Conservation (phyloP, 2,329 filamentous ascomycete genomes). For the Pseudogymnoascus sp. region DNA sequence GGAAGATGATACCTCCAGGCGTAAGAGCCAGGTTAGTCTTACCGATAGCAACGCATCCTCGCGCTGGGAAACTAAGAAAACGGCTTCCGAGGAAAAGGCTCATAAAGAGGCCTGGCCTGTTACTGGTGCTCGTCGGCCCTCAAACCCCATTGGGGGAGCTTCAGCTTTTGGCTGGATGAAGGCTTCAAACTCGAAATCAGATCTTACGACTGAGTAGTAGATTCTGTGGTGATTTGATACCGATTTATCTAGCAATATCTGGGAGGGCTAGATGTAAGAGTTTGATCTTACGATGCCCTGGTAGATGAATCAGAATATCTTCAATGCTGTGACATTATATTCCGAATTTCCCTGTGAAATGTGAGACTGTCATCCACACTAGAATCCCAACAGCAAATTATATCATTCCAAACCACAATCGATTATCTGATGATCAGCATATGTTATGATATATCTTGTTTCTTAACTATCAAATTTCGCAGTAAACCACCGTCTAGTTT, state of each 20-base stretch:
- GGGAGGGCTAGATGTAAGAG: background rate
- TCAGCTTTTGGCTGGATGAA: constrained; percentile 94
- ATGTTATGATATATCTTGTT: background rate
- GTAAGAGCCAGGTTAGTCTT: constrained; percentile 43
- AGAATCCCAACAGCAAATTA: background rate
- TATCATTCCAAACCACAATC: background rate
- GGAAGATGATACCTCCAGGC: constrained; percentile 37
- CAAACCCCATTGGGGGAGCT: constrained; percentile 84
- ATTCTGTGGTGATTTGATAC: background rate
- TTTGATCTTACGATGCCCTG: background rate
- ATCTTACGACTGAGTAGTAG: constrained; percentile 14
- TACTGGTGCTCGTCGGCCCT: constrained; percentile 41
- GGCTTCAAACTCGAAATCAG: constrained; percentile 37
- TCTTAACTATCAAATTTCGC: background rate
- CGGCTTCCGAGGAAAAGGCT: constrained; percentile 30
- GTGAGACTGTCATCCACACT: background rate
- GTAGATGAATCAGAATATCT: background rate
- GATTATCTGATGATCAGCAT: background rate
- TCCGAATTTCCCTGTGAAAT: background rate
- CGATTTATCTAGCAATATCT: background rate
- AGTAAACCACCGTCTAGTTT: background rate
- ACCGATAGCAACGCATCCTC: constrained; percentile 22
- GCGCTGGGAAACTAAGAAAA: constrained; percentile 47
- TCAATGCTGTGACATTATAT: background rate
- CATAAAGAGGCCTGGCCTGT: constrained; percentile 14